Conservation (phyloP, 2,329 filamentous ascomycete genomes). For the Penicillium sp. region DNA sequence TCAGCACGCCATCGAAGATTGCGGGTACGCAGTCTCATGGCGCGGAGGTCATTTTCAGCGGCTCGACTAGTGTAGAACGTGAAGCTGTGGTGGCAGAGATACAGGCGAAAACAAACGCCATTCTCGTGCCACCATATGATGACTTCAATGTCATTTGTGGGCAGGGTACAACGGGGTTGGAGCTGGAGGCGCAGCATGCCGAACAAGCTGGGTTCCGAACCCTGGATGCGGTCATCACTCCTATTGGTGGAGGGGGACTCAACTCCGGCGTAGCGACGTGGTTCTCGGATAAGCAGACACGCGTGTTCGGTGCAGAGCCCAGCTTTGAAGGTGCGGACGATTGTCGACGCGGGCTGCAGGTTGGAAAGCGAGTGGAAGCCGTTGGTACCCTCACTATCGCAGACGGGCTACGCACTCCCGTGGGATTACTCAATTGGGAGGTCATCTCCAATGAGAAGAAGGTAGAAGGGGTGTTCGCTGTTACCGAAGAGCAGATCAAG, state of each 20-base stretch:
- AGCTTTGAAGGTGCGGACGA: slow-evolving; percentile 82
- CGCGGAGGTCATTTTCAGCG: slow-evolving; percentile 76
- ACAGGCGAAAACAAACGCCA: slow-evolving; percentile 69
- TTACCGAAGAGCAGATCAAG: slow-evolving; percentile 79
- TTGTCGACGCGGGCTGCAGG: slow-evolving; percentile 66
- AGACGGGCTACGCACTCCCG: slow-evolving; percentile 81
- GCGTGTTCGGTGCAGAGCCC: slow-evolving; percentile 86
- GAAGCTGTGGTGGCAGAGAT: slow-evolving; percentile 73
- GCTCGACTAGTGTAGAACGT: slow-evolving; percentile 75
- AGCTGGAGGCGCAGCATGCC: slow-evolving; percentile 72
- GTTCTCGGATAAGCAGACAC: slow-evolving; percentile 65
- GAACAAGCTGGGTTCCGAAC: slow-evolving; percentile 47
- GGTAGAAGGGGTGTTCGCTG: slow-evolving; percentile 69
- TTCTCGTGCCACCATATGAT: slow-evolving; percentile 85
- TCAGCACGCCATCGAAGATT: slow-evolving; percentile 82
- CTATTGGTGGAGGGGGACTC: slow-evolving; percentile 86
- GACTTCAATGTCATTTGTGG: slow-evolving; percentile 89
- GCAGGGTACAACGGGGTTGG: slow-evolving; percentile 85
- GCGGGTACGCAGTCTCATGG: slow-evolving; percentile 77
- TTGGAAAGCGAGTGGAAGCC: slow-evolving; percentile 61
- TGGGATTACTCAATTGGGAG: slow-evolving; percentile 73
- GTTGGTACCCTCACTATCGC: slow-evolving; percentile 81
- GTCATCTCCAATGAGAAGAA: slow-evolving; percentile 72
- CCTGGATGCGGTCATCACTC: slow-evolving; percentile 74
- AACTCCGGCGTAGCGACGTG: slow-evolving; percentile 79